These are phyloP conservation scores for Ophiostoma triangulosporum DNA, from an alignment of 2,329 filamentous ascomycete genomes.

Conservation along the genomic window DNA sequence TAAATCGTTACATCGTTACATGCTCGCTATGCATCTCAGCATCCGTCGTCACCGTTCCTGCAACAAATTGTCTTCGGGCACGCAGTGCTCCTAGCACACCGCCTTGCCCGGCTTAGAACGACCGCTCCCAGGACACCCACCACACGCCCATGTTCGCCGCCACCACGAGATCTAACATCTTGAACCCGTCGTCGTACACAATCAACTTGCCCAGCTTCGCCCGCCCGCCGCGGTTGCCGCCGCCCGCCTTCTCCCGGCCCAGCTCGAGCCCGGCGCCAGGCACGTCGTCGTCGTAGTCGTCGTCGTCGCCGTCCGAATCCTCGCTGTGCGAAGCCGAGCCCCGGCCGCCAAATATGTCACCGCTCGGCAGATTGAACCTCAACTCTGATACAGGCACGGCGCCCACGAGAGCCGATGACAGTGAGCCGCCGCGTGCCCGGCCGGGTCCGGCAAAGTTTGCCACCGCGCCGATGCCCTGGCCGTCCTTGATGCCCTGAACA, in stretches of 20 bases:
- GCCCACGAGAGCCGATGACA: slow-evolving; percentile 21
- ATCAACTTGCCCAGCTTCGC: slow-evolving; percentile 92
- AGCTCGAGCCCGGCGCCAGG: slow-evolving; percentile 42
- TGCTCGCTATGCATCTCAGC: too few species aligned
- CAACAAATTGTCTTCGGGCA: too few species aligned
- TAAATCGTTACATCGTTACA: too few species aligned
- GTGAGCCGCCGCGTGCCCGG: slow-evolving; percentile 15
- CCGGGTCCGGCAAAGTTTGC: not conserved
- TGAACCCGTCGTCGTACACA: slow-evolving; percentile 74
- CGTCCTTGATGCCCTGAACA: slow-evolving; percentile 20
- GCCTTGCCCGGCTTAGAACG: too few species aligned
- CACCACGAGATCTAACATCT: slow-evolving; percentile 89
- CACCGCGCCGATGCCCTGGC: slow-evolving; percentile 15
- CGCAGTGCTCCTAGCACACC: too few species aligned
- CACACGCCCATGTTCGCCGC: slow-evolving; percentile 85
- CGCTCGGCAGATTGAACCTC: slow-evolving; percentile 71
- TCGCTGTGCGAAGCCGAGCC: slow-evolving; percentile 27
- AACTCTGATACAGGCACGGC: slow-evolving; percentile 59
- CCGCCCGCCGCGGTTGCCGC: slow-evolving; percentile 70
- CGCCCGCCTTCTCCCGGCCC: slow-evolving; percentile 72
- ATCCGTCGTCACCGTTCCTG: not conserved
- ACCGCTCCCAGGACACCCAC: slow-evolving; percentile 75
- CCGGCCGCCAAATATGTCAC: slow-evolving; percentile 27
- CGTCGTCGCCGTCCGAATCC: slow-evolving; percentile 12
- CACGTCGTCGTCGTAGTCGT: slow-evolving; percentile 23